These are phyloP conservation scores for Salvia miltiorrhiza DNA, from an alignment of 257 asterid genomes.

Conservation along the genomic window DNA sequence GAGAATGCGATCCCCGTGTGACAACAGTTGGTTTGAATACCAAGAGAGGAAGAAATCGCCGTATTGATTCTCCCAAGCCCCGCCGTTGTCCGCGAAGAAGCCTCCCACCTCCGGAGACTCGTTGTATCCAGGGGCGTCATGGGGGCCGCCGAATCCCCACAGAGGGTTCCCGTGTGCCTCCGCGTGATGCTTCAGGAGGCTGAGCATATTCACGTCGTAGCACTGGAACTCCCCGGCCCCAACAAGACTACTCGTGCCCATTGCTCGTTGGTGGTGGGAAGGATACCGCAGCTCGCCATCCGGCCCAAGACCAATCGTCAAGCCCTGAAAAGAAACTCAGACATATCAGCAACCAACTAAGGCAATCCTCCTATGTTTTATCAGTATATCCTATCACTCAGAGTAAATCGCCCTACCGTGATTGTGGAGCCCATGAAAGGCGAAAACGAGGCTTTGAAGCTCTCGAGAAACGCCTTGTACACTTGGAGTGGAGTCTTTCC, in stretches of 20 bases:
- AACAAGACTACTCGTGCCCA: constrained; percentile 6
- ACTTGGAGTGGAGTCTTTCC: constrained; percentile 80
- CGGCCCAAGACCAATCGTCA: constrained; percentile 86
- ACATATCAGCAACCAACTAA: constrained; percentile 17
- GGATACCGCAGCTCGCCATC: constrained; percentile 88
- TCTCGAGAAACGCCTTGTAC: constrained; percentile 56
- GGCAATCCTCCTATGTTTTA: no score
- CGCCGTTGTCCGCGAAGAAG: constrained; percentile 66
- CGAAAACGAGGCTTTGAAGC: constrained; percentile 58
- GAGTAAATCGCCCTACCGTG: constrained; percentile 70
- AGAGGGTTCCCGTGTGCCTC: constrained; percentile 55
- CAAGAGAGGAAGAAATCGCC: constrained; percentile 85
- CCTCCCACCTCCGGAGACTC: constrained; percentile 43
- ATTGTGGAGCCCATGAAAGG: constrained; percentile 67
- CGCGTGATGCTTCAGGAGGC: constrained; percentile 53
- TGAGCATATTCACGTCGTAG: constrained; percentile 64
- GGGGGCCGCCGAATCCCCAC: constrained; percentile 92
- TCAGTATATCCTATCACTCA: no score
- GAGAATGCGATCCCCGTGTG: constrained; percentile 65
- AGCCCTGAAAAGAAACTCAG: constrained; percentile 41
- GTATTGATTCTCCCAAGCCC: constrained; percentile 79
- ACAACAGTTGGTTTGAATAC: constrained; percentile 56
- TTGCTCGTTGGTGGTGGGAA: constrained; percentile 44
- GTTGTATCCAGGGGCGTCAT: constrained; percentile 49
- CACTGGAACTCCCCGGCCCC: constrained; percentile 95